Evolutionary conservation across 768 basidiomycete species (phyloP).

Genomic region (Termitomyces sp.): DNA sequence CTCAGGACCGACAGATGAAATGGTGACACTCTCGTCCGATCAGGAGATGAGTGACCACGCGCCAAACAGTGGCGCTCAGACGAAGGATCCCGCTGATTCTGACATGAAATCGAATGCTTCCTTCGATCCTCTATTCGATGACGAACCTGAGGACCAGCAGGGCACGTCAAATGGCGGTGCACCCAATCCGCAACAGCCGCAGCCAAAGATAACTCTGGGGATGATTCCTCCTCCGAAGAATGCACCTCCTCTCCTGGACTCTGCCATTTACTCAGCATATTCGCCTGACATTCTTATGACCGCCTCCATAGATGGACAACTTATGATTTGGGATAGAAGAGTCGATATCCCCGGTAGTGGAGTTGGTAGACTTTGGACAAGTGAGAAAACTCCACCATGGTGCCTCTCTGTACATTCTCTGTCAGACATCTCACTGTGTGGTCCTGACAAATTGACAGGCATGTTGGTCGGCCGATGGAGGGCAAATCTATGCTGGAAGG

Average conservation of each 20-base stretch:
- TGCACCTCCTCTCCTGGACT: slow-evolving; percentile 69
- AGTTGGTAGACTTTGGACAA: slow-evolving; percentile 82
- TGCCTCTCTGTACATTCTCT: slow-evolving; percentile 73
- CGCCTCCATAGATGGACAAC: slow-evolving; percentile 86
- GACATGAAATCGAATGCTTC: slow-evolving; percentile 77
- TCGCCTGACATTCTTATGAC: slow-evolving; percentile 86
- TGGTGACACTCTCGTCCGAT: slow-evolving; percentile 1
- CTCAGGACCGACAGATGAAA: slow-evolving; percentile 18
- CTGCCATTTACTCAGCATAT: slow-evolving; percentile 51
- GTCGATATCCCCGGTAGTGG: slow-evolving; percentile 57
- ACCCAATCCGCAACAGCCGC: slow-evolving; percentile 13
- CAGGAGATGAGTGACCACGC: slow-evolving; percentile 1
- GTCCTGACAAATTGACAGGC: slow-evolving; percentile 45
- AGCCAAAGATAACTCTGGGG: slow-evolving; percentile 18
- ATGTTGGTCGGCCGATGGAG: slow-evolving; percentile 88
- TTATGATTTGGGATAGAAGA: slow-evolving; percentile 88
- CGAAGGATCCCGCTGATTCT: slow-evolving; percentile 24
- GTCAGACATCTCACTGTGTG: neutral
- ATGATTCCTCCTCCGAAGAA: slow-evolving; percentile 60
- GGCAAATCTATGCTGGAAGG: slow-evolving; percentile 85
- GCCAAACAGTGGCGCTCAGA: neutral
- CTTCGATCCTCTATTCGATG: slow-evolving; percentile 88
- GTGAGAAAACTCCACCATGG: slow-evolving; percentile 93
- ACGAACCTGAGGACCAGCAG: slow-evolving; percentile 35
- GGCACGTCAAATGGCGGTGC: slow-evolving; percentile 10